phyloP scores from a whole-genome alignment of 2,329 filamentous ascomycete genomes.

The Alternaria solani region DNA sequence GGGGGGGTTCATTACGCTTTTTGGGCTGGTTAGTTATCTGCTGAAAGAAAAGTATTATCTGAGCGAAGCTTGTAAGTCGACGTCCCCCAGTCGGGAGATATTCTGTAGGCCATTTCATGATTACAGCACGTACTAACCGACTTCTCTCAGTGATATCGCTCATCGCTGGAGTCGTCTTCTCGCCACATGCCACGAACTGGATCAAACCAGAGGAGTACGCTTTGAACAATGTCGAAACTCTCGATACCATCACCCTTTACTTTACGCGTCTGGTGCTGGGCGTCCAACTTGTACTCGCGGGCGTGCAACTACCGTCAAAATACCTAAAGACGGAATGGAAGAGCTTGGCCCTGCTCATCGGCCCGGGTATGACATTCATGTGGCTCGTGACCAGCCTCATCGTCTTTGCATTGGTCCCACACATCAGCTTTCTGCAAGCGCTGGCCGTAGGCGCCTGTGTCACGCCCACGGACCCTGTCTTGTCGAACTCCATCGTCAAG shows the following conservation, averaged over 20 bases:
- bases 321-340: slow-evolving; percentile 84
- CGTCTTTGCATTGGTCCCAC: slow-evolving; percentile 77
- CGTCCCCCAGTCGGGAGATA: neutral
- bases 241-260: slow-evolving; percentile 79
- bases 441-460: slow-evolving; percentile 84
- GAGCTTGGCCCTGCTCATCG: slow-evolving; percentile 75
- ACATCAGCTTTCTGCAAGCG: slow-evolving; percentile 77
- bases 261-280: slow-evolving; percentile 89
- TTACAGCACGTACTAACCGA: slow-evolving; percentile 10
- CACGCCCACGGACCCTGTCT: slow-evolving; percentile 88
- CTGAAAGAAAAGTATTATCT: slow-evolving; percentile 91
- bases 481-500: slow-evolving; percentile 91
- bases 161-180: slow-evolving; percentile 79
- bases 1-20: slow-evolving; percentile 89
- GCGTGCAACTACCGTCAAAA: slow-evolving; percentile 83
- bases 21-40: slow-evolving; percentile 87
- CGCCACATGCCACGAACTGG: slow-evolving; percentile 78
- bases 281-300: slow-evolving; percentile 87
- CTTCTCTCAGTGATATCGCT: slow-evolving; percentile 76
- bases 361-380: slow-evolving; percentile 86
- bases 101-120: neutral
- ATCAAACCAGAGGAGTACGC: slow-evolving; percentile 79
- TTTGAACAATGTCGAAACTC: slow-evolving; percentile 60
- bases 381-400: slow-evolving; percentile 83
- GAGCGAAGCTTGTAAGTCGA: slow-evolving; percentile 80